Conservation (phyloP, 1,284 basidiomycete genomes). For the Moniliophthora roreri region DNA sequence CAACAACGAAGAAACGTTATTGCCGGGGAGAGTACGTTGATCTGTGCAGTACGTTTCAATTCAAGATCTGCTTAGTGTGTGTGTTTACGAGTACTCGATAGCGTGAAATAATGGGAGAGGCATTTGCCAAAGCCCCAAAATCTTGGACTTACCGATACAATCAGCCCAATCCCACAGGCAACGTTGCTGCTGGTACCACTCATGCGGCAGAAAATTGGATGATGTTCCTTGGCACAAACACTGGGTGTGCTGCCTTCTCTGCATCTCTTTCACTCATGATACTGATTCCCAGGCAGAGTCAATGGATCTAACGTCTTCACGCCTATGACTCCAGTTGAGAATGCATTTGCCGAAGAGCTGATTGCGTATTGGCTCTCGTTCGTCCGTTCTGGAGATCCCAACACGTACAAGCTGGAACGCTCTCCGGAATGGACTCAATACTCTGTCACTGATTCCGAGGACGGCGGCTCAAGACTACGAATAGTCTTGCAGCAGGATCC, state of each 20-base stretch:
- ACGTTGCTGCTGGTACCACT: neutral
- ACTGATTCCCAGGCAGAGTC: slow-evolving; percentile 25
- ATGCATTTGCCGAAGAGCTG: slow-evolving; percentile 49
- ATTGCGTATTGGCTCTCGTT: slow-evolving; percentile 64
- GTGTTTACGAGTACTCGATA: neutral
- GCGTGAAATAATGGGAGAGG: neutral
- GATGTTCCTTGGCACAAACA: too few species aligned
- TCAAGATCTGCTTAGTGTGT: neutral
- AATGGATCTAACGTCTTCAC: slow-evolving; percentile 46
- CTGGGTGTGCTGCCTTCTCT: neutral
- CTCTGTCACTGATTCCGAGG: slow-evolving; percentile 13
- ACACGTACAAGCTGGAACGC: slow-evolving; percentile 44
- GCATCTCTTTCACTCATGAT: too few species aligned
- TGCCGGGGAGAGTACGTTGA: slow-evolving; percentile 47
- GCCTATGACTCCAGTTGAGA: slow-evolving; percentile 37
- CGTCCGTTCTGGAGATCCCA: slow-evolving; percentile 51
- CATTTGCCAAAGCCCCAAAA: too few species aligned
- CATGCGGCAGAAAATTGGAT: neutral
- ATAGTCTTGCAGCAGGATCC: slow-evolving; percentile 41
- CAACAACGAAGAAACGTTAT: slow-evolving; percentile 39
- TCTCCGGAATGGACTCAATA: slow-evolving; percentile 45
- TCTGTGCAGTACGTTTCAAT: slow-evolving; percentile 43
- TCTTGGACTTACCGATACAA: too few species aligned
- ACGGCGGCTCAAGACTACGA: slow-evolving; percentile 26
- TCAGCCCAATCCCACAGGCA: too few species aligned